phyloP scores from a whole-genome alignment of 148 eudicot genomes.

The Selenicereus undatus region DNA sequence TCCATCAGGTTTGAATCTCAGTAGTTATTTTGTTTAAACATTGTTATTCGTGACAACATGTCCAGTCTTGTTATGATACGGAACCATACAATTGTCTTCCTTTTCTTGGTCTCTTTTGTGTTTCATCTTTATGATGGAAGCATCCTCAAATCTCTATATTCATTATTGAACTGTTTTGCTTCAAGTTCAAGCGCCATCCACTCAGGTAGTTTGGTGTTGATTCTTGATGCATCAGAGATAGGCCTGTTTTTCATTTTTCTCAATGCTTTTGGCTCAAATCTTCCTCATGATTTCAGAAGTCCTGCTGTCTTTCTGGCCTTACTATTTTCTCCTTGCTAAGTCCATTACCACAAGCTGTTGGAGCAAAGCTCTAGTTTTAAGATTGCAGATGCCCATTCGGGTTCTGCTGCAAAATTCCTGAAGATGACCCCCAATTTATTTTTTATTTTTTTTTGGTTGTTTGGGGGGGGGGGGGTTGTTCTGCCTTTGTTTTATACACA shows the following conservation, averaged over 20 bases:
- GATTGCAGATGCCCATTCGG: not conserved
- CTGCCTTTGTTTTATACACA: too few species aligned
- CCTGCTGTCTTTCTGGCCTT: not conserved
- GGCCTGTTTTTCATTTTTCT: not conserved
- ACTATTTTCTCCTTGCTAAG: not conserved
- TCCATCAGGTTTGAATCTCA: slow-evolving; percentile 69
- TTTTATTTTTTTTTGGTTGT: too few species aligned
- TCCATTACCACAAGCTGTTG: not conserved
- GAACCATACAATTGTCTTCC: not conserved
- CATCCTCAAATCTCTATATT: not conserved
- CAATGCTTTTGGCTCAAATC: not conserved
- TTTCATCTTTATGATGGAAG: slow-evolving; percentile 2
- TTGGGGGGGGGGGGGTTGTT: not conserved
- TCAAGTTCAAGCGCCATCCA: slow-evolving; percentile 2
- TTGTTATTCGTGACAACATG: not conserved
- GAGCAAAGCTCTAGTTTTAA: not conserved
- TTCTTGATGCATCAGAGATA: not conserved
- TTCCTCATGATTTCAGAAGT: not conserved
- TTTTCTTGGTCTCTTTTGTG: not conserved
- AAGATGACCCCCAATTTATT: not conserved
- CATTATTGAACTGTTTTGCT: not conserved
- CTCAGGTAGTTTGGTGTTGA: not conserved
- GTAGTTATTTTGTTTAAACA: not conserved
- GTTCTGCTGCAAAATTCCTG: not conserved
- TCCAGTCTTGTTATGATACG: not conserved